Evolutionary conservation across 2,329 filamentous ascomycete species (phyloP), one percentile per base, ranked within the genome.

Genomic region (Hypocreales sp.): DNA sequence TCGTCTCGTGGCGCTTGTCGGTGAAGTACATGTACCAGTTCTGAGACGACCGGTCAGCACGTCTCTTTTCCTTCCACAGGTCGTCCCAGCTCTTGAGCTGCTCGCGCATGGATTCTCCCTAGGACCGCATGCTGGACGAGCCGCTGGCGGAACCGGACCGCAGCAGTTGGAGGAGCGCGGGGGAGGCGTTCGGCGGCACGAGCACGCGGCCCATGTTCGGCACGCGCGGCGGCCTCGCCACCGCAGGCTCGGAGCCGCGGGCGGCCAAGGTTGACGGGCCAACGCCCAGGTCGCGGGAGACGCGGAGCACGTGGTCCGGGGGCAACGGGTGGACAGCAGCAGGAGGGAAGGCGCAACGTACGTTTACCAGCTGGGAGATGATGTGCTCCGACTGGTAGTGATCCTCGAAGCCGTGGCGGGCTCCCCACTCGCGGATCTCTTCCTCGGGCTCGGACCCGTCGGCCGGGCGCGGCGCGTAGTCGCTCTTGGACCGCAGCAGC

Each of bases 21-120:
- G 87, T 94, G 53, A 81, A 98, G 56, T 98, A 98, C 87, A 95
- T 95, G 61, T 93, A 95, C 72, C 92, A 98, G 40, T 83, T 92
- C 79, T 93, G 53, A 16, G 22, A 26, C 9, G 16, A 16, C 26
- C 4, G 15, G 30, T 31, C 20, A 31, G 30, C 26, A 15, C 20
- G 13, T 18, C 24, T 26, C 9, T 24, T 25, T 23, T n/a, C 19
- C 11, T 15, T 16, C 30, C 26, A 28, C 9, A 24, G 11, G 3
- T 11, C n/a, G 8, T 12, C n/a, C 22, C 22, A 26, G 19, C 6
- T n/a, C 16, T 11, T 16, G 13, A 31, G 29, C 26, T 16, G 18
- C 26, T 28, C 30, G 7, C n/a, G 19, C 26, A 28, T 15, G 23
- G 15, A 22, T 3, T 26, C 15, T 15, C 23, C 22, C 25, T 25